Conservation (phyloP, 176 grass and related monocot genomes). For the Lolium multiflorum region DNA sequence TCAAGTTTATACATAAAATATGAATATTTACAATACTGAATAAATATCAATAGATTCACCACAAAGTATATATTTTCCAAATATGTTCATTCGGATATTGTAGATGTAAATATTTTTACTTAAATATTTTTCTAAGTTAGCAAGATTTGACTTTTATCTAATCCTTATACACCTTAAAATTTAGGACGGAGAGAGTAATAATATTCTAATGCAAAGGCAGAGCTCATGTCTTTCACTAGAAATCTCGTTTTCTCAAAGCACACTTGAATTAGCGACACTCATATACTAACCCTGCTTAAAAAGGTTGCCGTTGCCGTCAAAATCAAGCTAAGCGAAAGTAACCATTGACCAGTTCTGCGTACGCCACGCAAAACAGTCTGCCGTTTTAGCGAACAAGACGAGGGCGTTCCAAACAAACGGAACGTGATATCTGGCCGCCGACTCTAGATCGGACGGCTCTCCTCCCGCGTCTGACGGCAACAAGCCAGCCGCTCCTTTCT, state of each 20-base stretch:
- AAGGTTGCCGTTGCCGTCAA: slow-evolving; percentile 9
- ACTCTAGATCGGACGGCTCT: slow-evolving; percentile 1
- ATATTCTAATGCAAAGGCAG: too few species aligned
- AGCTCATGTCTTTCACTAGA: background rate
- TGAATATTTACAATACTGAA: too few species aligned
- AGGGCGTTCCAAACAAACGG: background rate
- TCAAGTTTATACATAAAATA: too few species aligned
- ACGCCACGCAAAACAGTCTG: background rate
- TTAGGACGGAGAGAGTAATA: too few species aligned
- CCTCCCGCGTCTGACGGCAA: background rate
- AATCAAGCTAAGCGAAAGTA: background rate
- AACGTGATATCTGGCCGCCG: background rate
- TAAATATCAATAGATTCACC: too few species aligned
- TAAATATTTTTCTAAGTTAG: too few species aligned
- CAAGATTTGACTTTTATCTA: too few species aligned
- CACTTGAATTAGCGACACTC: background rate
- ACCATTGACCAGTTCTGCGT: background rate
- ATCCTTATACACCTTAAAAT: too few species aligned
- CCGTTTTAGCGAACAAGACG: slow-evolving; percentile 3
- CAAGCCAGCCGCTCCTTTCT: slow-evolving; percentile 35
- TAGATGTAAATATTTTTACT: too few species aligned
- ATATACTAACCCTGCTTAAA: background rate
- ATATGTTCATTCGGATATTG: too few species aligned
- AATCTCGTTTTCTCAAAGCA: too few species aligned
- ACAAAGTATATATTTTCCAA: too few species aligned